These are phyloP conservation scores for Amanita exitialis DNA, from an alignment of 768 basidiomycete genomes.

Conservation along the genomic window DNA sequence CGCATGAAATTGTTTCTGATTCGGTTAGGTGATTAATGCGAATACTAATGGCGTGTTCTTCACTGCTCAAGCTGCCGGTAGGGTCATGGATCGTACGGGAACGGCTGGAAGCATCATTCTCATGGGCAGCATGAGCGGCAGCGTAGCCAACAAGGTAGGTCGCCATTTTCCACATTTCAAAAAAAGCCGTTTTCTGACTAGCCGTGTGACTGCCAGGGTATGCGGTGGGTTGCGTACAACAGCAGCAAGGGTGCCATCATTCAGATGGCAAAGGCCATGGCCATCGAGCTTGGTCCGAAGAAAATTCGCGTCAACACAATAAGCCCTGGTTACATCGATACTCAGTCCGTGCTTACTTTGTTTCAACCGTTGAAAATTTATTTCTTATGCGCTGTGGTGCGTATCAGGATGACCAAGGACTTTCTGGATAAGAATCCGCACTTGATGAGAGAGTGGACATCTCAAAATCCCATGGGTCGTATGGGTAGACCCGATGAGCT, in stretches of 20 bases:
- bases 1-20: not conserved
- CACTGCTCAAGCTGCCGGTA: slow-evolving; percentile 51
- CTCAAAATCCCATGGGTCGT: slow-evolving; percentile 53
- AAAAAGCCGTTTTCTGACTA: not conserved
- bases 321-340: slow-evolving; percentile 67
- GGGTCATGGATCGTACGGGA: slow-evolving; percentile 42
- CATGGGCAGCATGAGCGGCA: slow-evolving; percentile 53
- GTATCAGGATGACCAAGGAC: slow-evolving; percentile 46
- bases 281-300: slow-evolving; percentile 61
- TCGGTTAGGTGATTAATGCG: slow-evolving; percentile 41
- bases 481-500: slow-evolving; percentile 62
- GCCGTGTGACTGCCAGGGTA: slow-evolving; percentile 27
- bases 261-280: slow-evolving; percentile 71
- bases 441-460: slow-evolving; percentile 47
- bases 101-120: slow-evolving; percentile 45
- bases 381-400: not conserved
- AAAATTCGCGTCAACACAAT: slow-evolving; percentile 62
- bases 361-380: too few relatives aligned
- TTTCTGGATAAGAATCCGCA: slow-evolving; percentile 44
- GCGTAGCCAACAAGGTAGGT: slow-evolving; percentile 50
- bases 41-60: slow-evolving; percentile 52
- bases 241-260: slow-evolving; percentile 70
- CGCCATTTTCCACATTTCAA: not conserved
- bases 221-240: slow-evolving; percentile 67
- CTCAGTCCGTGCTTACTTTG: slow-evolving; percentile 28